Conservation (phyloP, 2,329 filamentous ascomycete genomes). For the Sordariomycetes sp. region DNA sequence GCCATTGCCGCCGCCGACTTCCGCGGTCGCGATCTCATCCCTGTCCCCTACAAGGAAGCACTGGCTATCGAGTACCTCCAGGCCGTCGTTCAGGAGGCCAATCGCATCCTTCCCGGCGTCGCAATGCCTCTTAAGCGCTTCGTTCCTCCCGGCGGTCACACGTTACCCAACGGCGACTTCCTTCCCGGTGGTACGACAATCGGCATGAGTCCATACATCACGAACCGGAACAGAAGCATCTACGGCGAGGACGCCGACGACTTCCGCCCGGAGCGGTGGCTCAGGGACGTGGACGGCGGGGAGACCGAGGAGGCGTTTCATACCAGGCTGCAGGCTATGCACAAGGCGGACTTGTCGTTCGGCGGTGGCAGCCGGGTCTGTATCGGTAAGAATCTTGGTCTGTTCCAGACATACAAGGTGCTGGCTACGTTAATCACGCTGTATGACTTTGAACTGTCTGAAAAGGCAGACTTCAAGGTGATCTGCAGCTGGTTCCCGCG, state of each 20-base stretch:
- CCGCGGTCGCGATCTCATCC: background rate
- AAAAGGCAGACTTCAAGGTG: constrained; percentile 8
- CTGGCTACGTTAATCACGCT: constrained; percentile 29
- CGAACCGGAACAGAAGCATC: constrained; percentile 21
- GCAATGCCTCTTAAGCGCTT: constrained; percentile 29
- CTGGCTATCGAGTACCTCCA: constrained; percentile 35
- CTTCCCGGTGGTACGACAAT: constrained; percentile 24
- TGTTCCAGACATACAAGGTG: constrained; percentile 35
- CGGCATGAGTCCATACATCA: constrained; percentile 25
- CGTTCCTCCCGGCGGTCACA: constrained; percentile 16
- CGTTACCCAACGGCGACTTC: constrained; percentile 25
- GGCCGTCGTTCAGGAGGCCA: constrained; percentile 44
- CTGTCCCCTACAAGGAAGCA: constrained; percentile 1
- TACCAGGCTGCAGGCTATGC: constrained; percentile 20
- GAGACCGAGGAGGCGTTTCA: constrained; percentile 11
- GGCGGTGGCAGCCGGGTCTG: constrained; percentile 31
- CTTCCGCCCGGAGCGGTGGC: constrained; percentile 34
- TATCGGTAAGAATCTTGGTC: constrained; percentile 29
- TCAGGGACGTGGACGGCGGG: constrained; percentile 13
- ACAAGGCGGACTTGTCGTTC: constrained; percentile 27
- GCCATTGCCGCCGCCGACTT: constrained; percentile 8
- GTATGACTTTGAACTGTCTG: constrained; percentile 22
- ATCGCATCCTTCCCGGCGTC: constrained; percentile 35
- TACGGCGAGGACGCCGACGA: constrained; percentile 31
- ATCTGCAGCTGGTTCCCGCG: constrained; percentile 12